These are phyloP conservation scores for Skeletonema tropicum DNA, from an alignment of 108 stramenopile species.

Conservation along the genomic window DNA sequence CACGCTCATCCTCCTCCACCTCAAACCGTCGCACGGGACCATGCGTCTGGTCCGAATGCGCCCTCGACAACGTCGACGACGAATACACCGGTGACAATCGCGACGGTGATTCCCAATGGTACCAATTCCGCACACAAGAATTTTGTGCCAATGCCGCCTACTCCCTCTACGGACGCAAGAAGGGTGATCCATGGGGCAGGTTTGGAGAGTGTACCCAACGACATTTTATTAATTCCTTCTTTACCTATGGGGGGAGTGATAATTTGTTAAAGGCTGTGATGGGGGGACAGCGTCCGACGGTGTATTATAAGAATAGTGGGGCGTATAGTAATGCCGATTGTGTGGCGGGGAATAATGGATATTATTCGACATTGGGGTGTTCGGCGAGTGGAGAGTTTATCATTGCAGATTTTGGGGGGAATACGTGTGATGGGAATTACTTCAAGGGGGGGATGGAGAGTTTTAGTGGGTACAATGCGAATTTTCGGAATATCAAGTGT, in stretches of 20 bases:
- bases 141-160: constrained; percentile 68
- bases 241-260: constrained; percentile 56
- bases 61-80: constrained; percentile 40
- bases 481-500: constrained; percentile 9
- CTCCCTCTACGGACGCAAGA: constrained; percentile 53
- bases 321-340: constrained; percentile 9
- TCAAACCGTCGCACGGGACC: background rate
- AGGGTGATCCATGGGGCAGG: constrained; percentile 3
- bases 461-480: constrained; percentile 35
- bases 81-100: constrained; percentile 14
- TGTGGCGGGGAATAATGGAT: constrained; percentile 6
- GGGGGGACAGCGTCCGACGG: constrained; percentile 9
- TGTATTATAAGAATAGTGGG: background rate
- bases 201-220: constrained; percentile 24
- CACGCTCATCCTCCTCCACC: background rate
- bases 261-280: constrained; percentile 26
- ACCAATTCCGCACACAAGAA: constrained; percentile 52
- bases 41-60: constrained; percentile 48
- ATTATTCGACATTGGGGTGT: constrained; percentile 45
- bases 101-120: constrained; percentile 58
- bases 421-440: constrained; percentile 48
- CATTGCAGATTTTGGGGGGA: constrained; percentile 31
- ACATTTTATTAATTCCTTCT: constrained; percentile 66
- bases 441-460: constrained; percentile 21
- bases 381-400: constrained; percentile 39